Conservation (phyloP, 1,284 basidiomycete species). For the Blastosporella zonata region DNA sequence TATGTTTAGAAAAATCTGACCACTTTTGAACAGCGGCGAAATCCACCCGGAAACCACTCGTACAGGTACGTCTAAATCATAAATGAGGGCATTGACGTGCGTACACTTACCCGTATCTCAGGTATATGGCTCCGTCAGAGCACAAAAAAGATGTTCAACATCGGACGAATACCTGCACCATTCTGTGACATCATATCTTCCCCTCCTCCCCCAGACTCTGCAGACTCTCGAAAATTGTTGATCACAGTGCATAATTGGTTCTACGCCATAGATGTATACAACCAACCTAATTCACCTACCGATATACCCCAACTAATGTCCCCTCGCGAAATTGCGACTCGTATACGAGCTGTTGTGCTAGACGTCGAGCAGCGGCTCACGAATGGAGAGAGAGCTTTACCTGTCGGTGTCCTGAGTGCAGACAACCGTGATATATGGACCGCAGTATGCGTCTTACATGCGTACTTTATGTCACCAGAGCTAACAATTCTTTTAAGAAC, state of each 20-base stretch:
- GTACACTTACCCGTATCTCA: slow-evolving; percentile 21
- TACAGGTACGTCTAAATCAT: slow-evolving; percentile 37
- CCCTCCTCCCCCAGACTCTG: slow-evolving; percentile 39
- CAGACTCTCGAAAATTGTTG: slow-evolving; percentile 61
- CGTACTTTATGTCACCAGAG: not conserved
- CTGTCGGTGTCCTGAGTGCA: slow-evolving; percentile 74
- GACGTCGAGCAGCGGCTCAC: slow-evolving; percentile 63
- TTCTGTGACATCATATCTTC: slow-evolving; percentile 64
- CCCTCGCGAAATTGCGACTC: slow-evolving; percentile 62
- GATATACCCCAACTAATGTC: slow-evolving; percentile 31
- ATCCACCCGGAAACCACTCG: slow-evolving; percentile 55
- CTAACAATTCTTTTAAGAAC: slow-evolving; percentile 47
- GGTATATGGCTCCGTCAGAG: slow-evolving; percentile 65
- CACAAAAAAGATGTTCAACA: slow-evolving; percentile 70
- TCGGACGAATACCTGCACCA: slow-evolving; percentile 67
- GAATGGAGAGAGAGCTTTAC: slow-evolving; percentile 52
- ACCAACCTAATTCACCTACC: slow-evolving; percentile 24
- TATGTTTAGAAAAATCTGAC: slow-evolving; percentile 2
- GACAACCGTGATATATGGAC: slow-evolving; percentile 88
- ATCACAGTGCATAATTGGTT: slow-evolving; percentile 81
- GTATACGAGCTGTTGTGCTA: slow-evolving; percentile 62
- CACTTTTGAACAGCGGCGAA: slow-evolving; percentile 42
- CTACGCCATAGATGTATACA: slow-evolving; percentile 76
- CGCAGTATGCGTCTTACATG: slow-evolving; percentile 45
- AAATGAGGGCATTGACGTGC: slow-evolving; percentile 2